Conservation (phyloP, 2,329 filamentous ascomycete species). For the Sclerotinia minor region DNA sequence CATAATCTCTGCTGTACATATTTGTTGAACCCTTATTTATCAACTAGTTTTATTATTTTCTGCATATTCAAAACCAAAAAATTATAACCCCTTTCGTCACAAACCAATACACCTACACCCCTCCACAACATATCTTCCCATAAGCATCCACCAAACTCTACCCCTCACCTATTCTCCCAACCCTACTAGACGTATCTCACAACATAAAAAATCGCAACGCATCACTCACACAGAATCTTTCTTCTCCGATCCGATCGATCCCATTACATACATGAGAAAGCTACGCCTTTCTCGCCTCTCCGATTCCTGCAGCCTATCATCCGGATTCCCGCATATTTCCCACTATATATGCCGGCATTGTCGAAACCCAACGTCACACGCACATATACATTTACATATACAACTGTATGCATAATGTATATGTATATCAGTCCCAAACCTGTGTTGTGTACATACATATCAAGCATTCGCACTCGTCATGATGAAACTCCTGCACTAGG, state of each 20-base stretch:
- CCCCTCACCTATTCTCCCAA: slow-evolving; percentile 11
- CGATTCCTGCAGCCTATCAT: slow-evolving; percentile 13
- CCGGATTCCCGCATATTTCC: slow-evolving; percentile 8
- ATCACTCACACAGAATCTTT: slow-evolving; percentile 20
- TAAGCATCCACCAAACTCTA: not conserved
- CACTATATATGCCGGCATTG: not conserved
- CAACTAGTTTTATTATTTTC: not conserved
- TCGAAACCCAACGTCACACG: slow-evolving; percentile 15
- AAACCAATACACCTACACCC: not conserved
- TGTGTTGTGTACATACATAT: not conserved
- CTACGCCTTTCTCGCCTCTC: slow-evolving; percentile 12
- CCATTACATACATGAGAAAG: slow-evolving; percentile 18
- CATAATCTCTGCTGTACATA: not conserved
- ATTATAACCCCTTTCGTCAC: slow-evolving; percentile 5
- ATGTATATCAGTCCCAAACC: not conserved
- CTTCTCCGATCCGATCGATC: slow-evolving; percentile 24
- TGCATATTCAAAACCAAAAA: not conserved
- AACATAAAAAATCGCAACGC: slow-evolving; percentile 7
- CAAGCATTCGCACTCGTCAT: not conserved
- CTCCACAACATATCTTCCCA: not conserved
- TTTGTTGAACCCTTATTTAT: not conserved
- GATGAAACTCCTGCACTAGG: no score
- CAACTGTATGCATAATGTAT: not conserved
- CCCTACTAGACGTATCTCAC: not conserved
- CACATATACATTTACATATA: not conserved